Base-by-base conservation (phyloP, 441 rosid genomes). In the Croton laevigatus region DNA sequence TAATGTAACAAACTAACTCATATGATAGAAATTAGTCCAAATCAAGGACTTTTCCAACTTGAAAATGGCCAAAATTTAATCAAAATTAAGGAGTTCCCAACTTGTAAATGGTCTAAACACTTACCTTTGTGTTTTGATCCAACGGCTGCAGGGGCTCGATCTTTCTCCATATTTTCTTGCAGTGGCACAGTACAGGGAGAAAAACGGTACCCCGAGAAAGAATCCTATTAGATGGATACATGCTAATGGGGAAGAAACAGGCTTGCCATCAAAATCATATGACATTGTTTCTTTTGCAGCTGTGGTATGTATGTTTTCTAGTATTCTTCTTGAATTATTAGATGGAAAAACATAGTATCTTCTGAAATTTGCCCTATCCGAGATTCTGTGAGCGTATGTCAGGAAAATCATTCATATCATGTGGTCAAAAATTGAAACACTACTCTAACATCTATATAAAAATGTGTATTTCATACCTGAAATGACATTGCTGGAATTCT, bases 81-180 rank as follows among this genome's bases (percentile, higher is more conserved):
- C 44, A 44, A 10, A 36, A 16, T 38, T 22, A 17, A 70, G 40
- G 46, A 53, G 17, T 46, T 65, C 36, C 54, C 27, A 49, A 64
- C 20, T 8, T 52, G 23, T 54, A 23, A 8, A 9, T 36, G 46
- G 61, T 19, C 42, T 22, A 36, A 42, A 20, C 67, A 62, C 57
- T 7, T 16, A 3, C 13, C 20, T 59, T 59, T 37, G 9, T 54
- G 10, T 45, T 17, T 36, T 60, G 32, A 44, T 42, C 69, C 49
- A 55, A 55, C 62, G 67, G 20, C 32, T 76, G 62, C 74, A 85
- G 91, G 91, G 87, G 58, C 74, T 87, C n/a, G 91, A 87, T 84
- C 79, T 87, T 63, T 87, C 91, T 3, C 89, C 91, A 32, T 81
- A 84, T 75, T 87, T 87, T 73, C 87, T 87, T 14, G 75, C 91